Evolutionary conservation across 2,329 filamentous ascomycete species (phyloP).

Genomic region (Cladosporium sp.): DNA sequence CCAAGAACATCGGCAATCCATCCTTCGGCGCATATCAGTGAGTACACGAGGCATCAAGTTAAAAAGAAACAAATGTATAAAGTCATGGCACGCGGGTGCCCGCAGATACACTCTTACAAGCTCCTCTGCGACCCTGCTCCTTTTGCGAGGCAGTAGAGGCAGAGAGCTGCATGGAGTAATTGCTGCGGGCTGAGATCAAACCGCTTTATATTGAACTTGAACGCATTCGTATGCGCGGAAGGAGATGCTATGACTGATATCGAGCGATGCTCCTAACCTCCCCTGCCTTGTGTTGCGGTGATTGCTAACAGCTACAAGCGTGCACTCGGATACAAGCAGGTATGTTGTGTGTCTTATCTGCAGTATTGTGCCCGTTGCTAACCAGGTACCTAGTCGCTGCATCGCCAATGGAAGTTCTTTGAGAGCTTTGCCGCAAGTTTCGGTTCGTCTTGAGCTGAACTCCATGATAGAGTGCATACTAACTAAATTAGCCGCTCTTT

Average conservation of each 20-base stretch:
- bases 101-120: slow-evolving; percentile 18
- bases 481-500: slow-evolving; percentile 55
- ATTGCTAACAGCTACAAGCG: slow-evolving; percentile 40
- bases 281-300: slow-evolving; percentile 17
- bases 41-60: slow-evolving; percentile 36
- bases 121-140: slow-evolving; percentile 17
- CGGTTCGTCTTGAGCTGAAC: slow-evolving; percentile 42
- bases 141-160: slow-evolving; percentile 9
- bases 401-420: slow-evolving; percentile 59
- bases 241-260: slow-evolving; percentile 43
- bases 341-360: slow-evolving; percentile 36
- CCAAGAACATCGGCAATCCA: slow-evolving; percentile 23
- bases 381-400: slow-evolving; percentile 49
- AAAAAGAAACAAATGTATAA: slow-evolving; percentile 22
- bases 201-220: slow-evolving; percentile 41
- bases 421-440: slow-evolving; percentile 64
- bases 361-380: slow-evolving; percentile 20
- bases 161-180: slow-evolving; percentile 26
- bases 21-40: slow-evolving; percentile 33
- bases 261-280: slow-evolving; percentile 34
- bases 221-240: slow-evolving; percentile 45
- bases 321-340: slow-evolving; percentile 59
- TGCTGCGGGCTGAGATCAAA: slow-evolving; percentile 41
- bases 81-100: slow-evolving; percentile 44
- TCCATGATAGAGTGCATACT: slow-evolving; percentile 15